These are phyloP conservation scores for Quercus gilva DNA, from an alignment of 306 rosid species.

Conservation along the genomic window DNA sequence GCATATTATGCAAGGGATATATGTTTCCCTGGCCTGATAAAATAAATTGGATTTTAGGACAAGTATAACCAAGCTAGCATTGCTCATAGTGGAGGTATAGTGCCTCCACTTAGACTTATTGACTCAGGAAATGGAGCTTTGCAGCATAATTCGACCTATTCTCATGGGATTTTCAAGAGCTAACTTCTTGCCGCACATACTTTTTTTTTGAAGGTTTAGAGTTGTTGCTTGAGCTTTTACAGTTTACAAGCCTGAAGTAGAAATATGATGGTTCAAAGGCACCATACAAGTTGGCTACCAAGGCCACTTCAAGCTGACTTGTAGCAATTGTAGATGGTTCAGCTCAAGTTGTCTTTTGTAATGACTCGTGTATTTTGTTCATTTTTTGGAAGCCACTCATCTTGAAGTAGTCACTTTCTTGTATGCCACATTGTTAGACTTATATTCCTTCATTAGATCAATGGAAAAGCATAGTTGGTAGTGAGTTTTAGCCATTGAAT, in stretches of 20 bases:
- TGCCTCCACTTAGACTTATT: constrained; percentile 59
- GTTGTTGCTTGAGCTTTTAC: constrained; percentile 79
- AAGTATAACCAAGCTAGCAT: constrained; percentile 55
- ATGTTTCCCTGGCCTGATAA: too few species aligned
- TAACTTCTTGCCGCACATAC: not conserved
- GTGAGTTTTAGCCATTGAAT: too few species aligned
- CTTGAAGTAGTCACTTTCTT: too few species aligned
- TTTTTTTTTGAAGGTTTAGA: constrained; percentile 56
- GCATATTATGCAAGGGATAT: too few species aligned
- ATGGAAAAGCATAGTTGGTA: too few species aligned
- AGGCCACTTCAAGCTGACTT: constrained; percentile 36
- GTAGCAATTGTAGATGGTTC: not conserved
- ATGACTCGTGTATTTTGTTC: too few species aligned
- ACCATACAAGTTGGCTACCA: constrained; percentile 78
- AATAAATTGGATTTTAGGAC: too few species aligned
- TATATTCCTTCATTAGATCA: too few species aligned
- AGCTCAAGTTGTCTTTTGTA: not conserved
- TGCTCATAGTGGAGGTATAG: constrained; percentile 88
- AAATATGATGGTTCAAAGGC: constrained; percentile 94
- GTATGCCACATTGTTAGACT: too few species aligned
- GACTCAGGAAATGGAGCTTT: constrained; percentile 36
- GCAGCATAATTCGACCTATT: constrained; percentile 66
- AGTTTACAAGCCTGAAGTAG: constrained; percentile 63
- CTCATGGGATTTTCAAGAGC: not conserved
- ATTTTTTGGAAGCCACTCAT: too few species aligned